phyloP scores from a whole-genome alignment of 768 basidiomycete species.

The Psilocybe subaeruginosa region DNA sequence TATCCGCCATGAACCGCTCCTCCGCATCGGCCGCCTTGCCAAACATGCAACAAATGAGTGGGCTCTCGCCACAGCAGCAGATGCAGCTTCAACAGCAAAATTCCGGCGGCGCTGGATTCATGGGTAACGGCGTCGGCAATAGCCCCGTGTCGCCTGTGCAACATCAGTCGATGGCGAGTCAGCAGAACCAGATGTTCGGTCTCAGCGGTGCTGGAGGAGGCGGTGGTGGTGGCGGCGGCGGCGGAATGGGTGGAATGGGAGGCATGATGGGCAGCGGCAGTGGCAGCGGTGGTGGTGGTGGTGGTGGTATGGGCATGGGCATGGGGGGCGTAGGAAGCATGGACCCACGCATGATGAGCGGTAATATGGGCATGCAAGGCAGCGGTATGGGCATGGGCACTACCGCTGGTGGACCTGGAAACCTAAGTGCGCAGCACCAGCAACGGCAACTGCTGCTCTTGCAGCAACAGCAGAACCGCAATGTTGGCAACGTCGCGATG shows the following conservation, averaged over 20 bases:
- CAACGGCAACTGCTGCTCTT: conserved; percentile 49
- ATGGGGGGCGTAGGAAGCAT: conserved; percentile 31
- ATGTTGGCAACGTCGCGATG: conserved; percentile 21
- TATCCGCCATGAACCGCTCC: conserved; percentile 20
- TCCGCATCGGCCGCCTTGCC: conserved; percentile 14
- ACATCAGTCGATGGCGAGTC: conserved; percentile 22
- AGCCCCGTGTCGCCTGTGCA: conserved; percentile 23
- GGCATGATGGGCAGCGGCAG: conserved; percentile 14
- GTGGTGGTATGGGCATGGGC: conserved; percentile 25
- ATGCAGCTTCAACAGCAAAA: conserved; percentile 14
- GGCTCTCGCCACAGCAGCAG: conserved; percentile 13
- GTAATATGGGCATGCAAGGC: conserved; percentile 31
- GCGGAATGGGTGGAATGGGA: conserved; percentile 22
- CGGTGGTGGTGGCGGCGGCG: conserved; percentile 17
- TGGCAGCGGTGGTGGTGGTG: conserved; percentile 23
- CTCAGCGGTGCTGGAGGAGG: conserved; percentile 20
- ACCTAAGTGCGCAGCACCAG: conserved; percentile 30
- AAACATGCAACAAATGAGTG: conserved; percentile 18
- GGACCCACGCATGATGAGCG: conserved; percentile 33
- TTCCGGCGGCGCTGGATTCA: conserved; percentile 15
- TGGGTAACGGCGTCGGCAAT: conserved; percentile 10
- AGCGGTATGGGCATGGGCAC: conserved; percentile 25
- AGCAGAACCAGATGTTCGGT: conserved; percentile 23
- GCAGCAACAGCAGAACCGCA: conserved; percentile 33
- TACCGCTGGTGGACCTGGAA: conserved; percentile 20